Percentiles rank a stretch among this genome's conserved stretches.
phyloP scores from a whole-genome alignment of 2,329 filamentous ascomycete species.

The Alternaria sp. region DNA sequence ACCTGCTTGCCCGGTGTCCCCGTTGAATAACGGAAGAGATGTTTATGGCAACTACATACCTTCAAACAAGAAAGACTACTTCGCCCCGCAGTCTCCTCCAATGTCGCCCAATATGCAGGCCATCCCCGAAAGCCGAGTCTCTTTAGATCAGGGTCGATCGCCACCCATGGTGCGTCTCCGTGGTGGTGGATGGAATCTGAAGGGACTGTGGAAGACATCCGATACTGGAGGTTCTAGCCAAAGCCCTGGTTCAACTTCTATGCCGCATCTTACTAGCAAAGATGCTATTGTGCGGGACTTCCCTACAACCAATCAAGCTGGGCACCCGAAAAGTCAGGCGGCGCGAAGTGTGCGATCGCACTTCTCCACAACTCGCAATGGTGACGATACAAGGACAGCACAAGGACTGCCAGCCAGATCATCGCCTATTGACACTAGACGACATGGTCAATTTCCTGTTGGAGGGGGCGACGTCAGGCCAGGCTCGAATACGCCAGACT shows the following conservation, averaged over 20 bases:
- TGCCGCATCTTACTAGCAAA: background rate
- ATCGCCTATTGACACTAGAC: background rate
- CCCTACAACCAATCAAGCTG: background rate
- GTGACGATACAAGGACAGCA: background rate
- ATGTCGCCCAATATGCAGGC: background rate
- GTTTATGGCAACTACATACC: slow-evolving; percentile 20
- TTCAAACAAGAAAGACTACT: slow-evolving; percentile 14
- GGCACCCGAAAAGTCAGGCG: background rate
- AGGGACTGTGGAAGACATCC: slow-evolving; percentile 5
- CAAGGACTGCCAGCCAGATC: background rate
- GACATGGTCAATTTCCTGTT: background rate
- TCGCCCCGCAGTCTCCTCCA: background rate
- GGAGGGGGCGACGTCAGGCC: background rate
- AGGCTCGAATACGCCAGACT: background rate
- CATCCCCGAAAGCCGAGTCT: background rate
- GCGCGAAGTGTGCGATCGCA: slow-evolving; percentile 1
- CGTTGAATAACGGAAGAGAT: slow-evolving; percentile 19
- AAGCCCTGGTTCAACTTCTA: background rate
- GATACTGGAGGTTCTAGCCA: background rate
- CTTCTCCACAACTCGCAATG: background rate
- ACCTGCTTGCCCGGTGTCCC: slow-evolving; percentile 9
- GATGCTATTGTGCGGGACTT: background rate
- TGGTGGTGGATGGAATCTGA: background rate
- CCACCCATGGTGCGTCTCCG: background rate
- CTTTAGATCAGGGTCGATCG: background rate